Percentiles rank a stretch among this genome's conserved stretches.
phyloP scores from a whole-genome alignment of 2,329 filamentous ascomycete species.

The Alternaria brassicae region DNA sequence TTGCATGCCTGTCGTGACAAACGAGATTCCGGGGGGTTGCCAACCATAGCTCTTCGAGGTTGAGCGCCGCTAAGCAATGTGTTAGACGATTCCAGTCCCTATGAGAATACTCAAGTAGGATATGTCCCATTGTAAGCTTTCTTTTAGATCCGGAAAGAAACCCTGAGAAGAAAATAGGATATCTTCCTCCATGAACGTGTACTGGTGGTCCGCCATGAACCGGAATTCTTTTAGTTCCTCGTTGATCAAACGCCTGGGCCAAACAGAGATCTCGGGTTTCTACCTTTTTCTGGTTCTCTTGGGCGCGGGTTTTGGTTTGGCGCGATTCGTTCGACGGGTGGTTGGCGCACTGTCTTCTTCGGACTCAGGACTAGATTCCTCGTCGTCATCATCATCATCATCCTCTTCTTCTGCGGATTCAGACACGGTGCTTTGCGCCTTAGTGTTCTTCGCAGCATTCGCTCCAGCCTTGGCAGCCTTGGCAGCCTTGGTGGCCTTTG shows the following conservation, averaged over 20 bases:
- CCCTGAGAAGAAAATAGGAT: background rate
- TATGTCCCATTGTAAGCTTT: background rate
- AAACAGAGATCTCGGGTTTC: background rate
- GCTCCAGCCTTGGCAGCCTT: conserved; percentile 34
- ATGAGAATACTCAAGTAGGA: background rate
- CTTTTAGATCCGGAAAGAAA: background rate
- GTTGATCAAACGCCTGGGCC: background rate
- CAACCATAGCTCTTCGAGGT: background rate
- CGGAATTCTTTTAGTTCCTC: background rate
- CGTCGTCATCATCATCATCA: conserved; percentile 41
- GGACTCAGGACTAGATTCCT: conserved; percentile 41
- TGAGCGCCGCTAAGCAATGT: background rate
- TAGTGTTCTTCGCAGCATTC: conserved; percentile 35
- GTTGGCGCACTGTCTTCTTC: conserved; percentile 44
- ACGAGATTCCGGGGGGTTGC: background rate
- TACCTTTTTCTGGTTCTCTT: conserved; percentile 42
- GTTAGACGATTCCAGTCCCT: background rate
- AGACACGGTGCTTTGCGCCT: conserved; percentile 42
- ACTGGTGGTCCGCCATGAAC: background rate
- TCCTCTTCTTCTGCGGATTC: conserved; percentile 53
- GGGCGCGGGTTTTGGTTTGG: conserved; percentile 33
- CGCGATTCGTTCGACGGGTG: conserved; percentile 43
- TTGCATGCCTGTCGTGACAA: too few species aligned
- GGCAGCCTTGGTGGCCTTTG: conserved; percentile 32
- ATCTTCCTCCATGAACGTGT: background rate